phyloP scores from a whole-genome alignment of 2,329 filamentous ascomycete species.

The Xylaria sp. region DNA sequence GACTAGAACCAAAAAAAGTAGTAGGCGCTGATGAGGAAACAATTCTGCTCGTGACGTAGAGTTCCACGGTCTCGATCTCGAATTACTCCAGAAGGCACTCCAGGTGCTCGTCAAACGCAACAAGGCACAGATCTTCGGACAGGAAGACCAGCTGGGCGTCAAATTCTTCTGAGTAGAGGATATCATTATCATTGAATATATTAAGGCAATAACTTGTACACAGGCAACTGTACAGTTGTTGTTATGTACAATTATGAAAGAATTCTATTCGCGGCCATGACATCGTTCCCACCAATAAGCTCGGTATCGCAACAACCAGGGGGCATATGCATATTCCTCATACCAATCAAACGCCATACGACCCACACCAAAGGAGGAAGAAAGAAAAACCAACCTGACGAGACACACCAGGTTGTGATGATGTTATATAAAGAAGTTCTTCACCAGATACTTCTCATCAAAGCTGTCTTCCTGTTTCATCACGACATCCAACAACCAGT shows the following conservation, averaged over 20 bases:
- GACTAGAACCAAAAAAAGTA: background rate
- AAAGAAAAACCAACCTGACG: conserved; percentile 6
- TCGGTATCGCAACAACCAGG: conserved; percentile 8
- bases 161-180: conserved; percentile 85
- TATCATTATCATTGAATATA: conserved; percentile 31
- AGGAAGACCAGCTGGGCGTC: conserved; percentile 87
- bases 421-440: conserved; percentile 55
- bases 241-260: conserved; percentile 33
- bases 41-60: conserved; percentile 59
- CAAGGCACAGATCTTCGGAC: conserved; percentile 93
- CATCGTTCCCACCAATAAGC: conserved; percentile 27
- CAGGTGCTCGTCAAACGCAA: conserved; percentile 86
- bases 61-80: conserved; percentile 88
- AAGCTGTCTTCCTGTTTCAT: conserved; percentile 87
- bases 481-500: conserved; percentile 90
- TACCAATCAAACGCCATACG: conserved; percentile 37
- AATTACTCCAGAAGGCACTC: conserved; percentile 82
- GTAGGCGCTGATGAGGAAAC: conserved; percentile 23
- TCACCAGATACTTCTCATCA: conserved; percentile 69
- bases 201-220: conserved; percentile 26
- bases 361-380: background rate
- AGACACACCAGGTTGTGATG: conserved; percentile 7
- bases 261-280: conserved; percentile 23
- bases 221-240: conserved; percentile 22
- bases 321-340: conserved; percentile 3